phyloP scores from a whole-genome alignment of 1,284 basidiomycete genomes.

The Singerocomus rubriflavus region DNA sequence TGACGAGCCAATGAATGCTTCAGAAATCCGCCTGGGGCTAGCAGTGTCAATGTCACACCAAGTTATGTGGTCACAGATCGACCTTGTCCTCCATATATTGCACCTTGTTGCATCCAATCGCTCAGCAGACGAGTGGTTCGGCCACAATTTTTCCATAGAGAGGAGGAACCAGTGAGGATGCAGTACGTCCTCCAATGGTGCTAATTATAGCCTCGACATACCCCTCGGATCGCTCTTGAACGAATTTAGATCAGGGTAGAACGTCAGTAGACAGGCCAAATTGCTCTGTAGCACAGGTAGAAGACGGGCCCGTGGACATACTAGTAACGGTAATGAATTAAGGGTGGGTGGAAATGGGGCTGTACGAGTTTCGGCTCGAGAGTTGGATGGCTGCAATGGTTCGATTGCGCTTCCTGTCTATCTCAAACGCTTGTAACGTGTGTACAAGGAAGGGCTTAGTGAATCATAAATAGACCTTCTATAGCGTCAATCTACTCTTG shows the following conservation, averaged over 20 bases:
- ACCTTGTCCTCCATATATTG: neutral
- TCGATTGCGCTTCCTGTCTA: neutral
- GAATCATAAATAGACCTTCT: neutral
- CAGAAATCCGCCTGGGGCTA: too few relatives aligned
- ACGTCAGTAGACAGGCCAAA: neutral
- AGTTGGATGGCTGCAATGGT: neutral
- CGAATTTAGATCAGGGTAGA: slow-evolving; percentile 1
- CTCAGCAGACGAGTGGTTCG: neutral
- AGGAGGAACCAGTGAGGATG: too few relatives aligned
- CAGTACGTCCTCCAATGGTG: too few relatives aligned
- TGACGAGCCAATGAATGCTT: too few relatives aligned
- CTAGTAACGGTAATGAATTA: too few relatives aligned
- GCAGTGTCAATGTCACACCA: neutral
- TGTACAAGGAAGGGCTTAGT: neutral
- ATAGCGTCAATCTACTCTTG: neutral
- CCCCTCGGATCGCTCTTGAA: neutral
- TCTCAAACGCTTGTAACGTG: neutral
- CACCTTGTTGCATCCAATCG: neutral
- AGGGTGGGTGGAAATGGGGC: neutral
- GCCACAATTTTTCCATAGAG: neutral
- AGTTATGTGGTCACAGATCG: neutral
- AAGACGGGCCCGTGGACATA: neutral
- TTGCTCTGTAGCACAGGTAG: neutral
- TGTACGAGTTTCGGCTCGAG: neutral
- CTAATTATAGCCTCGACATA: neutral